Percentiles rank a stretch among this genome's conserved stretches.
phyloP scores from a whole-genome alignment of 2,329 filamentous ascomycete genomes.

The Hirsutella thompsonii region DNA sequence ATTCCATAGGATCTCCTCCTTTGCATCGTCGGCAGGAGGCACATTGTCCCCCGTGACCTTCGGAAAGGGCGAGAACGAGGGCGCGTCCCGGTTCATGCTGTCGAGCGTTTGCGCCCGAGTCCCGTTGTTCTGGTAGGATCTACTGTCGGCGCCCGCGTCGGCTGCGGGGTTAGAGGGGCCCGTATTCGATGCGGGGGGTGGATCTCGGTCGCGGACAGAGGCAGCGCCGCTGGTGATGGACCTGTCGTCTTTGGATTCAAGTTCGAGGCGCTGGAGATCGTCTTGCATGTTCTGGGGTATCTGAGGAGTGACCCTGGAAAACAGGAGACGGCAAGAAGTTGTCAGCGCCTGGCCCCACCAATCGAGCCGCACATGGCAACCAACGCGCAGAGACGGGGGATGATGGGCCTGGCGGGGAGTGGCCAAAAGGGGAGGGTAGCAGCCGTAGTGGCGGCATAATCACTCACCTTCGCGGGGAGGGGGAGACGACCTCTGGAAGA shows the following conservation, averaged over 20 bases:
- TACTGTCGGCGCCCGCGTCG: constrained; percentile 18
- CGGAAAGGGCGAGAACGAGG: constrained; percentile 86
- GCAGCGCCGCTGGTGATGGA: constrained; percentile 18
- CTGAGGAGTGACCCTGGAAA: constrained; percentile 75
- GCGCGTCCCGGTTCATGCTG: constrained; percentile 40
- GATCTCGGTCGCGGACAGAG: constrained; percentile 27
- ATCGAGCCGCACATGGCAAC: constrained; percentile 1
- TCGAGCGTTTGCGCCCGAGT: constrained; percentile 22
- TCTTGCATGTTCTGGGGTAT: constrained; percentile 95
- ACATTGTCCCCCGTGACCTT: constrained; percentile 78
- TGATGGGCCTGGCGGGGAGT: not conserved
- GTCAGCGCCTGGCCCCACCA: constrained; percentile 24
- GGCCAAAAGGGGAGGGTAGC: not conserved
- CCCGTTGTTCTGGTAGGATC: constrained; percentile 24
- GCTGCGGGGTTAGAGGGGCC: constrained; percentile 12
- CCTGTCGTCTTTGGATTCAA: constrained; percentile 48
- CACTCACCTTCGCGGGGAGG: constrained; percentile 42
- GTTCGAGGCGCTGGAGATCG: constrained; percentile 81
- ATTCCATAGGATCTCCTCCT: constrained; percentile 78
- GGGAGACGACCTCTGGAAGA: constrained; percentile 47
- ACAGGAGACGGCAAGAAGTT: constrained; percentile 12
- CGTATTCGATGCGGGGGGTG: constrained; percentile 28
- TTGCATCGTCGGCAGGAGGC: constrained; percentile 85
- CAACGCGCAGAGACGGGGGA: constrained; percentile 1
- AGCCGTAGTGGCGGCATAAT: not conserved